Base-by-base conservation (phyloP, 2,329 filamentous ascomycete genomes). In the Fusarium redolens region DNA sequence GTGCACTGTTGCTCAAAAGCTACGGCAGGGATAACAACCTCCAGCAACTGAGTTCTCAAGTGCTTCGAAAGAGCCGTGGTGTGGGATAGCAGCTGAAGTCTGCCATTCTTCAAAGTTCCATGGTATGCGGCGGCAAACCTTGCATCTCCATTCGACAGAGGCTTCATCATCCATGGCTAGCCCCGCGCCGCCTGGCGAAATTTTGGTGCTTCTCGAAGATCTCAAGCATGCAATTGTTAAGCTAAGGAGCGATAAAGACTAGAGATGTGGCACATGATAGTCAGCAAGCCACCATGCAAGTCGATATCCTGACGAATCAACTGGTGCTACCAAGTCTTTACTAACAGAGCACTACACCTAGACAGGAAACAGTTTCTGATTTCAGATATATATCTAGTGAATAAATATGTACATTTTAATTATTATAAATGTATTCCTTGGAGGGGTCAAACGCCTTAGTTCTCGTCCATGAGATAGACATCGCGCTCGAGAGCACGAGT, bases 401-500 rank as follows among this genome's bases (percentile, higher is more conserved):
- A 7, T n/a, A n/a, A 8, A 3, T 47, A 35, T 57, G 12, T 47
- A 57, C 13, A 7, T 7, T 7, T 2, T n/a, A 17, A n/a, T n/a
- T 30, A n/a, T 28, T 4, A 4, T 13, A 28, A 28, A 20, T 12
- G 3, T 13, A 5, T 5, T 22, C 25, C 22, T 38, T 15, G 6
- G 4, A 15, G 7, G 7, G 7, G 2, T 18, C 1, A 20, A 3
- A 5, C 2, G 13, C 10, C 20, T 44, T 61, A 75, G 41, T 71
- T 74, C 35, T 69, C 62, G 13, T 77, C 45, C 50, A 77, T 48
- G 13, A 77, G 66, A 55, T 75, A 77, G 28, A 77, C 75, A 40
- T 77, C 75, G 1, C 67, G 72, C 62, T 77, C 75, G 22, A 77
- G 75, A 13, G 73, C 72, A 28, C 75, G 75, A 40, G 72, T 77